Evolutionary conservation across 768 basidiomycete species (phyloP).

Genomic region (Guyanaporus albipodus): DNA sequence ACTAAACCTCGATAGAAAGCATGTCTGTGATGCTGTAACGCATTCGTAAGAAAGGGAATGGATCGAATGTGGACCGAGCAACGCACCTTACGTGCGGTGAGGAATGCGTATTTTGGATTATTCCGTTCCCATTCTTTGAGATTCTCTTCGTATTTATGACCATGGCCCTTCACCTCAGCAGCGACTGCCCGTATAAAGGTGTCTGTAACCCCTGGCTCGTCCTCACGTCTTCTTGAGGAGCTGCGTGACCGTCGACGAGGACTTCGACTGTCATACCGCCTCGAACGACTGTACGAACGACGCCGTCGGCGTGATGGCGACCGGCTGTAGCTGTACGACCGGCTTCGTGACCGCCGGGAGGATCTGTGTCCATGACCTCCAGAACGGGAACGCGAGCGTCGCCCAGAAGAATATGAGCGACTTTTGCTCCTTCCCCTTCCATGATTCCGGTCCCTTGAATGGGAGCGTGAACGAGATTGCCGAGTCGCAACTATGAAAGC

Average conservation of each 20-base stretch:
- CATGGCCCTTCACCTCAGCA: slow-evolving; percentile 78
- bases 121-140: slow-evolving; percentile 71
- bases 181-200: slow-evolving; percentile 87
- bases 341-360: slow-evolving; percentile 25
- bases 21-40: slow-evolving; percentile 61
- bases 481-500: slow-evolving; percentile 18
- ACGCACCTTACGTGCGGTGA: slow-evolving; percentile 53
- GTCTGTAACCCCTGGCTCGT: slow-evolving; percentile 61
- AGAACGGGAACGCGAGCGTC: slow-evolving; percentile 32
- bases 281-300: slow-evolving; percentile 50
- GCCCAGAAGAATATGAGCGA: slow-evolving; percentile 22
- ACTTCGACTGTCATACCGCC: slow-evolving; percentile 42
- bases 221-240: slow-evolving; percentile 38
- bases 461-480: slow-evolving; percentile 33
- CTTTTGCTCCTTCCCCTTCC: slow-evolving; percentile 24
- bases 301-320: slow-evolving; percentile 37
- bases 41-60: slow-evolving; percentile 1
- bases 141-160: slow-evolving; percentile 66
- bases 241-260: slow-evolving; percentile 41
- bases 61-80: not conserved
- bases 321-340: slow-evolving; percentile 32
- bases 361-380: slow-evolving; percentile 25
- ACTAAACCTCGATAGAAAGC: slow-evolving; percentile 68
- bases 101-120: slow-evolving; percentile 81
- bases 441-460: slow-evolving; percentile 30